Evolutionary conservation across 306 rosid genomes (phyloP).

Genomic region (Lithocarpus polystachyus): DNA sequence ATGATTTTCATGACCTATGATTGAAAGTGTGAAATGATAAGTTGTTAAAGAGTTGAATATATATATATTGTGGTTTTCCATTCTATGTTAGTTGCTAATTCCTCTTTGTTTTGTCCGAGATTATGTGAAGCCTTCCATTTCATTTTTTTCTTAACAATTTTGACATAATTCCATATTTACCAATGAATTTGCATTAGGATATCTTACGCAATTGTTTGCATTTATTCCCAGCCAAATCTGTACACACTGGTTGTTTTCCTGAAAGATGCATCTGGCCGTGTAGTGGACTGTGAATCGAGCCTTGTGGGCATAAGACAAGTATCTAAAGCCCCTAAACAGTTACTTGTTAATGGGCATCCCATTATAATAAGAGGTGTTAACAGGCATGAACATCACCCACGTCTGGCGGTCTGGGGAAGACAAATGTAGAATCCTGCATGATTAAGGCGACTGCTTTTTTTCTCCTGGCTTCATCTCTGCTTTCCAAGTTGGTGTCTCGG

Average conservation of each 20-base stretch:
- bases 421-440: conserved; percentile 94
- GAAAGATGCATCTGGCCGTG: conserved; percentile 63
- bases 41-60: neutral
- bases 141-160: neutral
- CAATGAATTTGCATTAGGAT: conserved; percentile 7
- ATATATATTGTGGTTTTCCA: neutral
- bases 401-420: conserved; percentile 89
- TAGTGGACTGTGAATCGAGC: conserved; percentile 84
- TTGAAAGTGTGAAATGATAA: neutral
- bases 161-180: neutral
- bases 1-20: conserved; percentile 1
- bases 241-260: conserved; percentile 74
- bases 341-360: conserved; percentile 89
- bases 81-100: conserved; percentile 2
- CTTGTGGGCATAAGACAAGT: conserved; percentile 74
- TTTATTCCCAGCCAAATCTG: conserved; percentile 66
- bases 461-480: neutral
- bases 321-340: conserved; percentile 77
- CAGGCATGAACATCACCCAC: conserved; percentile 98
- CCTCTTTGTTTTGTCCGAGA: neutral
- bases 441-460: conserved; percentile 50
- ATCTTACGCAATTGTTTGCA: conserved; percentile 19
- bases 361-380: conserved; percentile 83
- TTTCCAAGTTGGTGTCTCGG: too few species aligned
- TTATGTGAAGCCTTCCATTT: neutral